phyloP scores from a whole-genome alignment of 73 alveolate genomes.

The Breviolum minutum region DNA sequence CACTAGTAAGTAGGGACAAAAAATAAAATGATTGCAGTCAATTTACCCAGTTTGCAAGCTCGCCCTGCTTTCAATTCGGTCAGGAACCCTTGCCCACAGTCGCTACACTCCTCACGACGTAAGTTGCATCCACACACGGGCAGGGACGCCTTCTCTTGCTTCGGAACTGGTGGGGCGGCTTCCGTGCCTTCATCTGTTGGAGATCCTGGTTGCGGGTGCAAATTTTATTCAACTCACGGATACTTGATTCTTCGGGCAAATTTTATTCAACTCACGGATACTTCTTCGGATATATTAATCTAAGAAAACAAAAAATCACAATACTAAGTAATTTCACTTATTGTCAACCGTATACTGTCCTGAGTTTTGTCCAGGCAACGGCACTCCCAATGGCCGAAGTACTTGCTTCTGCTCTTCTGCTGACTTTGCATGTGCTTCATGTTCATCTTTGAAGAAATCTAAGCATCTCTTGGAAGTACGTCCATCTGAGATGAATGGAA shows the following conservation, averaged over 20 bases:
- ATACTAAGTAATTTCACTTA: too few relatives aligned
- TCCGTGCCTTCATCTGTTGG: neutral
- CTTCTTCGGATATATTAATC: too few relatives aligned
- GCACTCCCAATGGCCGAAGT: too few relatives aligned
- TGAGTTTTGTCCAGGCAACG: too few relatives aligned
- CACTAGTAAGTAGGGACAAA: too few relatives aligned
- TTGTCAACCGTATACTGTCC: too few relatives aligned
- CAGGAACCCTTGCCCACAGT: neutral
- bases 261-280: too few relatives aligned
- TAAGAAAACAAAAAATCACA: too few relatives aligned
- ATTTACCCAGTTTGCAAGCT: neutral
- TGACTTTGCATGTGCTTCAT: neutral
- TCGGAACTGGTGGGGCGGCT: too few relatives aligned
- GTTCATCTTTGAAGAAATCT: neutral
- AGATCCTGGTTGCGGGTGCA: neutral
- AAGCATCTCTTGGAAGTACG: neutral
- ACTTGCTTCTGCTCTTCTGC: neutral
- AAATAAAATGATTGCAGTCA: neutral
- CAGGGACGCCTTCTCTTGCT: neutral
- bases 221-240: too few relatives aligned
- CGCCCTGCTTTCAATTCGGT: neutral
- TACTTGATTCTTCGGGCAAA: too few relatives aligned
- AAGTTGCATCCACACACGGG: neutral
- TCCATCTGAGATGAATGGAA: neutral
- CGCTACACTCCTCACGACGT: neutral